Conservation (phyloP, 345 rosid species). For the Eutrema yunnanense region DNA sequence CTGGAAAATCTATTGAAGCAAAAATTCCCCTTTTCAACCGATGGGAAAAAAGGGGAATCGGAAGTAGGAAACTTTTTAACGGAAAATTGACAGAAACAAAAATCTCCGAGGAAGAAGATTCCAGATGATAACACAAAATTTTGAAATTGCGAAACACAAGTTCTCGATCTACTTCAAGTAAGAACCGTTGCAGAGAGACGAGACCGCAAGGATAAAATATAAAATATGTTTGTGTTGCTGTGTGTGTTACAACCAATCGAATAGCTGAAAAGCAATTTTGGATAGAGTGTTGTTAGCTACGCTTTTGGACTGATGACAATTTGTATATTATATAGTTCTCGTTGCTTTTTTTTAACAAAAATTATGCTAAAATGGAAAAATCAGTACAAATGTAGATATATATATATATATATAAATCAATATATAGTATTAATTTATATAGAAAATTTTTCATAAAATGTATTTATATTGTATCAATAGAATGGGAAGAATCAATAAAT, state of each 20-base stretch:
- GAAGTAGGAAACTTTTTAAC: conserved; percentile 2
- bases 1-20: conserved; percentile 14
- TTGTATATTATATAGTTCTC: no score
- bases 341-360: no score
- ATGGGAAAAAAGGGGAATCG: background rate
- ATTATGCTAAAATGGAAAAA: no score
- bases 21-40: background rate
- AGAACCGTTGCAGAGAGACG: conserved; percentile 19
- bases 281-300: conserved; percentile 12
- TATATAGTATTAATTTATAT: no score
- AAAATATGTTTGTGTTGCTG: background rate
- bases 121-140: background rate
- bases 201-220: background rate
- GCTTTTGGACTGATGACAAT: background rate
- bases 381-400: no score
- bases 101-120: background rate
- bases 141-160: background rate
- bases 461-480: no score
- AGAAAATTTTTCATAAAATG: no score
- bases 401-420: no score
- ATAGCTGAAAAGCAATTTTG: conserved; percentile 6
- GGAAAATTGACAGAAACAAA: background rate
- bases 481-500: no score
- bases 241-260: conserved; percentile 13
- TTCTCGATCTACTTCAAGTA: conserved; percentile 27